Base-by-base conservation (phyloP, 805 yeast genomes). In the Pichia nanzhaoensis region DNA sequence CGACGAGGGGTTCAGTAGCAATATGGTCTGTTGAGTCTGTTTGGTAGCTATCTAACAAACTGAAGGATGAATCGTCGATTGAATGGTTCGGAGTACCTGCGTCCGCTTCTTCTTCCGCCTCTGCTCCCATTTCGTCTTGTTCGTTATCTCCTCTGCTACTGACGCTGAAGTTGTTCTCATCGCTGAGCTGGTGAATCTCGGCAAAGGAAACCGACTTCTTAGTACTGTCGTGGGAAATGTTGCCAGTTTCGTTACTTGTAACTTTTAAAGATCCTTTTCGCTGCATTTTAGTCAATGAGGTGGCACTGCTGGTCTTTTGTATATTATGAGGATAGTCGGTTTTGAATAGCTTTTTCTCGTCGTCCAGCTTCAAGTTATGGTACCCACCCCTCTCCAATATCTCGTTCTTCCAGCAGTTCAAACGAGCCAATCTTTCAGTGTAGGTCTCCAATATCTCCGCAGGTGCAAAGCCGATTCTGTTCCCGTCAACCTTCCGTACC, bases 391-490 rank as follows among this genome's bases (percentile, higher is more conserved):
- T 61, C 55, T 77, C 83, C 27, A 75, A 59, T 46, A 83, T 87
- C 61, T 87, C 96, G 64, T 91, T 91, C 54, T 87, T 82, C 78
- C 91, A 87, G 64, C 96, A 86, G 61, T 93, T 93, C 34, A 90
- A 69, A 45, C 98, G 72, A 0, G 99, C 99, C 44, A 93, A 66
- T 47, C 98, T 71, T 64, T 93, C 99, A 39, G 80, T 84, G 50
- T 86, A 89, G 0, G 96, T 87, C 63, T 93, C 99, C 32, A 93
- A 67, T 47, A 93, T 79, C 61, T 93, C 99, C 1, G 97, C 98
- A 1, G 99, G 99, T 2, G 95, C 95, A 68, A 90, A 93, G 1
- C 99, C 99, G 43, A 91, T 80, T 49, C 51, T 55, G 10, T 47
- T 50, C 49, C 65, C 68, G 13, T 63, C 58, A 39, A 67, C 46